Base-by-base conservation (phyloP, 495 filamentous ascomycete genomes). In the Neurospora sp. region DNA sequence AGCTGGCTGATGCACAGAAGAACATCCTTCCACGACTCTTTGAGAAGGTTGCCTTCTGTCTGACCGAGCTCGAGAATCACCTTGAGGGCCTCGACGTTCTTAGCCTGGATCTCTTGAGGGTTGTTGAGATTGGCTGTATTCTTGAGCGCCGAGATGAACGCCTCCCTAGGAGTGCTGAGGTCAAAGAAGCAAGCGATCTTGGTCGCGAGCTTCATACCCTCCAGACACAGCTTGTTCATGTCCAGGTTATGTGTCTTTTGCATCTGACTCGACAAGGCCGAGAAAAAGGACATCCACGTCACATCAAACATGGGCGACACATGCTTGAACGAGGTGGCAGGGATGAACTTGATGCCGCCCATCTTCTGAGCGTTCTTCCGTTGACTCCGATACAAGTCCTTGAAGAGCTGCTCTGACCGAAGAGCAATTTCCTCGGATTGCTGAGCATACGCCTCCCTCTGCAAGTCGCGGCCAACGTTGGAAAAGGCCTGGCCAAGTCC, bases 261-360 rank as follows among this genome's bases (percentile, higher is more conserved):
- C 81, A 94, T 94, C 72, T 94, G 90, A 38, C 92, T 94, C 4
- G 96, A 97, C 37, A 98, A 86, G 0, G 93, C 93, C 11, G 94
- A 97, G 78, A 98, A 90, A 82, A 97, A 97, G 22, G 95, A 96
- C 95, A 98, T 99, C 96, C 96, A 99, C 0, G 93, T 96, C 18
- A 97, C 94, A 75, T 98, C 94, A 76, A 99, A 99, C 95, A 99
- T 99, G 4, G 96, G 94, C 0, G 96, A 96, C 69, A 97, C 91
- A 81, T 99, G 96, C 74, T 92, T 94, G 79, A 92, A 94, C 0
- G 94, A 97, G 1, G 93, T 93, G 1, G 96, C 96, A 14, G 93
- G 91, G 73, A 98, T 96, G 80, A 94, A 99, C 75, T 88, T 93
- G 38, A 89, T 85, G 7, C 88, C 88, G 18, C 89, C 85, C 53